phyloP scores from a whole-genome alignment of 495 filamentous ascomycete genomes.

The Tuber magnatum region DNA sequence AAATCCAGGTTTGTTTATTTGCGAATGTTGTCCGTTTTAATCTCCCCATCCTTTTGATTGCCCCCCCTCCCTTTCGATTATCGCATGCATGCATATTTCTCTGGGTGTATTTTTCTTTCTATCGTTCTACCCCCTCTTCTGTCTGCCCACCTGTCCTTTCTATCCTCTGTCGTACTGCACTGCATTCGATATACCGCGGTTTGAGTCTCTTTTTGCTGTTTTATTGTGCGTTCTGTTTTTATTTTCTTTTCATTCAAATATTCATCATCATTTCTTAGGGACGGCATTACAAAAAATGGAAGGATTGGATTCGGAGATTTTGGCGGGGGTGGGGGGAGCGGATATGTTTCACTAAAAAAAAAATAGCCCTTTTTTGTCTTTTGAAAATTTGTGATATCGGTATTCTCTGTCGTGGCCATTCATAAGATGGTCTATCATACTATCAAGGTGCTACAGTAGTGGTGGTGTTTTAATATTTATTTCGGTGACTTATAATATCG shows the following conservation, averaged over 20 bases:
- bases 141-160: background rate
- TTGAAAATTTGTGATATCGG: background rate
- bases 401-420: background rate
- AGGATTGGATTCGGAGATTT: background rate
- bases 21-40: background rate
- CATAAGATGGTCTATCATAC: background rate
- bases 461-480: background rate
- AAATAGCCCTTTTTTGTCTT: background rate
- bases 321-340: background rate
- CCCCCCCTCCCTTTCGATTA: conserved; percentile 14
- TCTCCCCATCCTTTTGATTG: conserved; percentile 18
- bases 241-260: background rate
- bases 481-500: background rate
- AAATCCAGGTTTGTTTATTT: conserved; percentile 22
- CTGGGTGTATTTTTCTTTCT: conserved; percentile 20
- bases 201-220: background rate
- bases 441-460: background rate
- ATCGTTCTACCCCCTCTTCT: conserved; percentile 11
- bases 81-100: conserved; percentile 25
- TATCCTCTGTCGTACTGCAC: background rate
- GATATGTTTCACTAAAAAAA: background rate
- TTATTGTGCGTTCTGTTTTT: background rate
- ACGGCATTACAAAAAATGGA: background rate
- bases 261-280: conserved; percentile 3
- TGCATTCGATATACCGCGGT: conserved; percentile 1